These are phyloP conservation scores for Nannochloris sp. DNA, from an alignment of 139 green algal genomes.

Conservation along the genomic window DNA sequence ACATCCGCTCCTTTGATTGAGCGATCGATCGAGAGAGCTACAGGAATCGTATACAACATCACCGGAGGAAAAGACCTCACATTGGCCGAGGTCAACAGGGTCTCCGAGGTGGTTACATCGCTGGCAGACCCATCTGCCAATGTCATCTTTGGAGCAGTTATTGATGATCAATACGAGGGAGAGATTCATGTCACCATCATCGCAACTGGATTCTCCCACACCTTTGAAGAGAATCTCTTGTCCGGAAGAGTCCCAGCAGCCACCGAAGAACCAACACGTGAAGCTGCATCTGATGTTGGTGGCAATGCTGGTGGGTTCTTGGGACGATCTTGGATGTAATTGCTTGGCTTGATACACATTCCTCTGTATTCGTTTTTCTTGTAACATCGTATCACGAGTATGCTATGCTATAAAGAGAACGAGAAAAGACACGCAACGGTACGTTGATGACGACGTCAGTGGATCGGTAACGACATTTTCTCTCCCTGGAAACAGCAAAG, in stretches of 20 bases:
- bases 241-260: conserved; percentile 17
- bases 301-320: background rate
- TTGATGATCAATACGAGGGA: conserved; percentile 47
- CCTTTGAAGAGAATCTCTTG: conserved; percentile 64
- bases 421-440: no score
- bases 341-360: background rate
- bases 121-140: conserved; percentile 88
- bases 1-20: conserved; percentile 90
- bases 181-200: conserved; percentile 90
- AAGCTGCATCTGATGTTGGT: background rate
- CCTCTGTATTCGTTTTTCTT: no score
- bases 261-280: background rate
- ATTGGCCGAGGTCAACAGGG: conserved; percentile 82
- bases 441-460: no score
- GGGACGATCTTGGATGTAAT: conserved; percentile 2
- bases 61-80: conserved; percentile 89
- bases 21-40: conserved; percentile 85
- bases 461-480: no score
- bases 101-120: conserved; percentile 81
- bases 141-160: conserved; percentile 96
- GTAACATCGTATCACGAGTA: no score
- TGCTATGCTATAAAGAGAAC: no score
- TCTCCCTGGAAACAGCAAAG: no score
- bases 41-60: conserved; percentile 98
- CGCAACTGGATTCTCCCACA: conserved; percentile 78